Evolutionary conservation across 1,139 yeast species (phyloP), one percentile per base, ranked within the genome.

Genomic region (Torulaspora globosa): DNA sequence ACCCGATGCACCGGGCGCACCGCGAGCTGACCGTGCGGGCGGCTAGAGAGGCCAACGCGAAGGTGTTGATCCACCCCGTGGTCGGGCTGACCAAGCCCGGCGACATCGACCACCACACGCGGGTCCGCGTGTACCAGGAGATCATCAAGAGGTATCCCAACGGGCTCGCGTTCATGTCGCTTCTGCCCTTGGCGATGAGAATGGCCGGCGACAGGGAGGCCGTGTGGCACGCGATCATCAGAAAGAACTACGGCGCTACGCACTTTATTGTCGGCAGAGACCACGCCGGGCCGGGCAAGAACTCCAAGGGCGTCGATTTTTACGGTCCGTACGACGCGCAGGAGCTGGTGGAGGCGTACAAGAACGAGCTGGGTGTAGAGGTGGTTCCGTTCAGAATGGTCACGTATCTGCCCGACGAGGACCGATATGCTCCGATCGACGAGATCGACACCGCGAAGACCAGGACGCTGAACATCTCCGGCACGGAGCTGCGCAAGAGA

Each of bases 151-250:
- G 92, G 63, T 90, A 86, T 70, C 97, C 97, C 47, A 84, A 82
- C 51, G 96, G 96, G 48, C 82, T 90, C 77, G 97, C 97, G 10
- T 80, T 87, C 55, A 75, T 90, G 54, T 84, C 97, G 10, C 74
- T 90, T 55, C 75, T 90, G 63, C 97, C 97, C 14, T 75, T 90
- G 60, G 97, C 97, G 41, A 90, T 90, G 97, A 82, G 97, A 76
- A 90, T 90, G 97, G 97, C 95, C 52, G 97, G 97, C 69, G 97
- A 92, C 69, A 82, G 96, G 68, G 97, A 90, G 72, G 97, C 97
- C 28, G 84, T 90, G 44, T 90, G 97, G 97, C 97, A 90, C 67
- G 96, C 97, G 21, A 84, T 90, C 64, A 90, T 90, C 66, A 84
- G 97, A 72, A 87, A 89, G 75, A 90, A 90, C 71, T 89, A 84